Evolutionary conservation across 768 basidiomycete species (phyloP).

Genomic region (Amanita brunnescens): DNA sequence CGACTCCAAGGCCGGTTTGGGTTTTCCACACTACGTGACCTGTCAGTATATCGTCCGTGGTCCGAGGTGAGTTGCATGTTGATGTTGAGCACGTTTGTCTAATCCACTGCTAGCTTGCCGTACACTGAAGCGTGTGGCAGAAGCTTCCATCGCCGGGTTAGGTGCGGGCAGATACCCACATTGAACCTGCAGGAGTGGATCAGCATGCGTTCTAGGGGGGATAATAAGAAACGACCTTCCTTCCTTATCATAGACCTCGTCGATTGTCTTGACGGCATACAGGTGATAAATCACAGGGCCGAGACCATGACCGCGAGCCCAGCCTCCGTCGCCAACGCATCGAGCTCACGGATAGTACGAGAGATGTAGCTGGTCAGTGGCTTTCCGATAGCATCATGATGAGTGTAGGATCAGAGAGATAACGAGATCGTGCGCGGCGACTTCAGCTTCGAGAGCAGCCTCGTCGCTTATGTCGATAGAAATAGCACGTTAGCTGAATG

Average conservation of each 20-base stretch:
- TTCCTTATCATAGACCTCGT: conserved; percentile 88
- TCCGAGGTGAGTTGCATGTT: conserved; percentile 43
- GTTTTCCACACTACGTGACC: too few relatives aligned
- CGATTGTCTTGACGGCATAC: conserved; percentile 90
- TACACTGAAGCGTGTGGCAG: conserved; percentile 68
- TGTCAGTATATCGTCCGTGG: conserved; percentile 83
- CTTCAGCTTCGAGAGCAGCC: conserved; percentile 64
- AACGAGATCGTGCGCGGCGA: conserved; percentile 68
- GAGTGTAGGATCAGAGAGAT: conserved; percentile 95
- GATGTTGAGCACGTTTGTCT: not conserved
- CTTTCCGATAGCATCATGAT: conserved; percentile 79
- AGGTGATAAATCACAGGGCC: conserved; percentile 94
- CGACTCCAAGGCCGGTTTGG: too few relatives aligned
- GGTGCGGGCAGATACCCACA: too few relatives aligned
- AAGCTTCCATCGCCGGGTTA: conserved; percentile 57
- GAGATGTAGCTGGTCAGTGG: conserved; percentile 91
- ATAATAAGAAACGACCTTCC: conserved; percentile 50
- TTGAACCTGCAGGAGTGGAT: too few relatives aligned
- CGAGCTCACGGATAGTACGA: conserved; percentile 81
- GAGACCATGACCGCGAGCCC: conserved; percentile 89
- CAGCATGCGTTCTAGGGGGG: not conserved
- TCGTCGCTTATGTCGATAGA: conserved; percentile 57
- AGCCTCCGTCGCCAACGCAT: conserved; percentile 71
- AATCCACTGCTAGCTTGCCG: conserved; percentile 58
- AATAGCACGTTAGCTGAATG: too few relatives aligned